Percentiles rank a stretch among this genome's conserved stretches.
Evolutionary conservation across 805 yeast genomes (phyloP).

Genomic region (Metschnikowia kunwiensis): DNA sequence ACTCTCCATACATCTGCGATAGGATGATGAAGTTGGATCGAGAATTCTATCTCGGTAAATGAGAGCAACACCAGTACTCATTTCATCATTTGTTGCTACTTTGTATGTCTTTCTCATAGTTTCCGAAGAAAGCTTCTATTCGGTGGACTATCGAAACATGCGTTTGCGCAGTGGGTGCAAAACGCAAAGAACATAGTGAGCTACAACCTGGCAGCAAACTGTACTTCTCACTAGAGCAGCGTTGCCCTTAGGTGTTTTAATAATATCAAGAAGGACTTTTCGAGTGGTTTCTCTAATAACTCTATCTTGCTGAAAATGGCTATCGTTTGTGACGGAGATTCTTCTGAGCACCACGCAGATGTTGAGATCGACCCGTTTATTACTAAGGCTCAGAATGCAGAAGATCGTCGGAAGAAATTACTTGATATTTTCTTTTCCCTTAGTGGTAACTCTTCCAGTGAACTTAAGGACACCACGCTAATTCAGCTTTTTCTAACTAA

Average conservation of each 20-base stretch:
- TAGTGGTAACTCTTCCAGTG: constrained; percentile 6
- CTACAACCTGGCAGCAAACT: not conserved
- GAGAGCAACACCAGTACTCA: constrained; percentile 4
- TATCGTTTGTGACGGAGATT: constrained; percentile 11
- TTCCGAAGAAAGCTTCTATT: too few relatives aligned
- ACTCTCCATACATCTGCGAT: constrained; percentile 3
- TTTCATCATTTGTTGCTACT: constrained; percentile 8
- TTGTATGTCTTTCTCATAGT: too few relatives aligned
- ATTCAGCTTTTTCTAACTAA: constrained; percentile 12
- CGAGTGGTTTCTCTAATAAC: too few relatives aligned
- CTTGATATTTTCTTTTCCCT: constrained; percentile 7
- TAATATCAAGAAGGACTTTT: not conserved
- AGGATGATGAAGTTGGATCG: constrained; percentile 1
- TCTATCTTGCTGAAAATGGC: constrained; percentile 14
- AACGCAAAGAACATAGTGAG: constrained; percentile 1
- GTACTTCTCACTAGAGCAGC: not conserved
- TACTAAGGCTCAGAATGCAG: constrained; percentile 11
- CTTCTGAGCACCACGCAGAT: not conserved
- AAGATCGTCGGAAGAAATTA: constrained; percentile 8
- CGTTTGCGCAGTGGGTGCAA: constrained; percentile 8
- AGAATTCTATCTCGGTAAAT: constrained; percentile 4
- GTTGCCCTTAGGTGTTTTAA: too few relatives aligned
- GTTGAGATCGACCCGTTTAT: constrained; percentile 9
- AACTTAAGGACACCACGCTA: constrained; percentile 15
- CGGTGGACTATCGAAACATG: too few relatives aligned